phyloP scores from a whole-genome alignment of 83 land plant genomes.

The Isoetes engelmannii region DNA sequence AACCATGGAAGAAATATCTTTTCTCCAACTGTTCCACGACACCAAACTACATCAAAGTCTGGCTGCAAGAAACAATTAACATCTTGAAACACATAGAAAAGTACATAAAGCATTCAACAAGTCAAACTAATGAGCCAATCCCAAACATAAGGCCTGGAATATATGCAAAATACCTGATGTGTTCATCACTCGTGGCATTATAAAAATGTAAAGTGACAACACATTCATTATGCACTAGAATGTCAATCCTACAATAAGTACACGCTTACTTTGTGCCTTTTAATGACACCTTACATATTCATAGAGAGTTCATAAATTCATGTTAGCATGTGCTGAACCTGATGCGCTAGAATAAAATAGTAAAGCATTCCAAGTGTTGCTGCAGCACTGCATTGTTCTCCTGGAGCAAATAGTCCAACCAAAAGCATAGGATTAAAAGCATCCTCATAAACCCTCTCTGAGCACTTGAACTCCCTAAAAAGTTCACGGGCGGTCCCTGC shows the following conservation, averaged over 20 bases:
- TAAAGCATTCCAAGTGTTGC: conserved; percentile 74
- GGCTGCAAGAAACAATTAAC: conserved; percentile 33
- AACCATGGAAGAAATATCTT: conserved; percentile 78
- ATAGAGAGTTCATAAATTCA: background rate
- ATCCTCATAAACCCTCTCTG: conserved; percentile 59
- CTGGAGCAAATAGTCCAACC: conserved; percentile 72
- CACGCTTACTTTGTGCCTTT: too few species aligned
- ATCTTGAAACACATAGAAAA: too few species aligned
- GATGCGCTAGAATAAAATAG: conserved; percentile 71
- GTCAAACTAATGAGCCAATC: too few species aligned
- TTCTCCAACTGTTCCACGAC: conserved; percentile 70
- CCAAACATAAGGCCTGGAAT: too few species aligned
- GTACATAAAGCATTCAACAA: too few species aligned
- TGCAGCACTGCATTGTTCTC: conserved; percentile 89
- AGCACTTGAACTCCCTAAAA: conserved; percentile 72
- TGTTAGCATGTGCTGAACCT: conserved; percentile 33
- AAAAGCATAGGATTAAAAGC: conserved; percentile 68
- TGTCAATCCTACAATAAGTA: too few species aligned
- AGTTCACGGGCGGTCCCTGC: conserved; percentile 88
- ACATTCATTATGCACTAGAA: too few species aligned
- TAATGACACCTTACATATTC: too few species aligned
- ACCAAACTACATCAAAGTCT: conserved; percentile 72
- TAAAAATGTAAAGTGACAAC: too few species aligned
- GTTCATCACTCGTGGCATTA: too few species aligned
- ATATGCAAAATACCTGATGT: too few species aligned